Evolutionary conservation across 495 filamentous ascomycete genomes (phyloP).

Genomic region (Bryoglossum gracile): DNA sequence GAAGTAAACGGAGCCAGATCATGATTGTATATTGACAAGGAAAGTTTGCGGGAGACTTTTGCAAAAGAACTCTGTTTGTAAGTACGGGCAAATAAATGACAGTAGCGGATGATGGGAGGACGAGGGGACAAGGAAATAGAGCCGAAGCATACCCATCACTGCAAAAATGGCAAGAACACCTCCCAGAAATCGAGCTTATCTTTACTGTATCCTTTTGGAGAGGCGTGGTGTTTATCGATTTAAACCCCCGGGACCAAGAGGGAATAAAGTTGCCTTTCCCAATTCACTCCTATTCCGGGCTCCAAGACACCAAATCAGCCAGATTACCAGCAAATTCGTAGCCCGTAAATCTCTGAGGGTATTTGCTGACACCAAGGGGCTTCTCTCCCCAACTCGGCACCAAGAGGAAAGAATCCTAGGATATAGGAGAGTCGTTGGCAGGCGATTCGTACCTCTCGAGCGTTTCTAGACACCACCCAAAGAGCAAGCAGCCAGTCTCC

Average conservation of each 20-base stretch:
- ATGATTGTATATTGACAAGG: too few species aligned
- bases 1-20: too few species aligned
- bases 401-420: neutral
- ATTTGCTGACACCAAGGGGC: too few species aligned
- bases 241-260: neutral
- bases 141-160: neutral
- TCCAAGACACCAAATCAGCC: conserved; percentile 19
- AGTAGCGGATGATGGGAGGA: neutral
- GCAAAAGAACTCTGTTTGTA: neutral
- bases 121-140: neutral
- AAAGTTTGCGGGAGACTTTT: neutral
- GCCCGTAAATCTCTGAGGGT: neutral
- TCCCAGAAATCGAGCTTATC: too few species aligned
- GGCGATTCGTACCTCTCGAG: conserved; percentile 14
- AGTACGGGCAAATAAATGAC: neutral
- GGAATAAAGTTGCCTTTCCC: conserved; percentile 16
- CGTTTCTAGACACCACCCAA: conserved; percentile 4
- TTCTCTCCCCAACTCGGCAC: too few species aligned
- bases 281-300: conserved; percentile 19
- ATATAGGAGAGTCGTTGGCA: neutral
- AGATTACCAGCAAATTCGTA: conserved; percentile 2
- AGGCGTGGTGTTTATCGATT: too few species aligned
- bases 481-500: conserved; percentile 1
- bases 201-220: too few species aligned
- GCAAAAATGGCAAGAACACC: neutral